Conservation (phyloP, 345 rosid species). For the Orychophragmus violaceus region DNA sequence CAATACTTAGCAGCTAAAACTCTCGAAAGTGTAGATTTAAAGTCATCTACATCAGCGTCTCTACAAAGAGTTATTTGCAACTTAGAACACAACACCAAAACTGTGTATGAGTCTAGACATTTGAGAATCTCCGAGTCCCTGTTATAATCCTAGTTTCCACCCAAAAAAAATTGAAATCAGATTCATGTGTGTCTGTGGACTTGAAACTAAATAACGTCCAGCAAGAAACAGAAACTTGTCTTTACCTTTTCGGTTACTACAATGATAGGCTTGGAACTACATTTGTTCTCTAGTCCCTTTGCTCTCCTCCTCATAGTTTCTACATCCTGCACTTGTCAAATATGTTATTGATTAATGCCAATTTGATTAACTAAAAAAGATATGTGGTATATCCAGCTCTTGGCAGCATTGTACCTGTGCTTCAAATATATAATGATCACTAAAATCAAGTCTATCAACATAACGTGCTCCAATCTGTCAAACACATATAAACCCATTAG, state of each 20-base stretch:
- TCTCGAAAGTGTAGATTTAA: conserved; percentile 39
- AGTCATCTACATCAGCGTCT: conserved; percentile 34
- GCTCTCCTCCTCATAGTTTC: conserved; percentile 45
- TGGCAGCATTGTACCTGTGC: conserved; percentile 33
- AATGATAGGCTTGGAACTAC: conserved; percentile 44
- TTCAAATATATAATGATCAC: conserved; percentile 60
- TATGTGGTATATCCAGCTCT: not conserved
- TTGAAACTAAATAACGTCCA: not conserved
- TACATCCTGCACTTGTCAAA: conserved; percentile 44
- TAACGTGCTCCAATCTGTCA: conserved; percentile 60
- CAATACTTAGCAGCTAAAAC: conserved; percentile 24
- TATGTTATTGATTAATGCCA: not conserved
- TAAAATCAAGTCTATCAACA: conserved; percentile 62
- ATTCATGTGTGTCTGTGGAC: not conserved
- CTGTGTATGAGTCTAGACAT: conserved; percentile 41
- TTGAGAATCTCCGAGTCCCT: conserved; percentile 63
- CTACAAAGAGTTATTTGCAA: conserved; percentile 38
- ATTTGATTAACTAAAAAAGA: not conserved
- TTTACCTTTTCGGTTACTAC: conserved; percentile 73
- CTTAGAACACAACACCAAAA: conserved; percentile 56
- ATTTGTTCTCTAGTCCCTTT: conserved; percentile 41
- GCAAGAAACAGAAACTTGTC: not conserved
- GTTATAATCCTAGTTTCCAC: conserved; percentile 55
- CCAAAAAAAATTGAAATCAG: not conserved
- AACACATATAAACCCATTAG: not conserved